phyloP scores from a whole-genome alignment of 1,284 basidiomycete species.

The Trichosporon asahii region DNA sequence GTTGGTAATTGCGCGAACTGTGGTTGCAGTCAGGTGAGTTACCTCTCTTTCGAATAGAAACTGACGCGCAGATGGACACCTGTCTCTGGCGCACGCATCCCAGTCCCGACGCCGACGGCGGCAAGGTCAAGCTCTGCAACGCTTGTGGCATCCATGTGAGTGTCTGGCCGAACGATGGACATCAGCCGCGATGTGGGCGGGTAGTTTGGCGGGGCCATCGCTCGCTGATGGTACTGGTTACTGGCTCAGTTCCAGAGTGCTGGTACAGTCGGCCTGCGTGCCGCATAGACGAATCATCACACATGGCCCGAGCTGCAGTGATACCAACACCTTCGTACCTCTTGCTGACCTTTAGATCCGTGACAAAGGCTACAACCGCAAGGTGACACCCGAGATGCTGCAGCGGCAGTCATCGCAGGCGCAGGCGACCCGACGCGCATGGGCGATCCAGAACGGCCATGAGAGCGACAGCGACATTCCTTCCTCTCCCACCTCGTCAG shows the following conservation, averaged over 20 bases:
- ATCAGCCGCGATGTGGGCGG: not conserved
- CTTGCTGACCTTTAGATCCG: not conserved
- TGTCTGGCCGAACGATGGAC: not conserved
- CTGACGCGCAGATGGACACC: slow-evolving; percentile 13
- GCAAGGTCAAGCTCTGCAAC: slow-evolving; percentile 10
- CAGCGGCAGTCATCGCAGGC: not conserved
- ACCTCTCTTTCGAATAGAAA: not conserved
- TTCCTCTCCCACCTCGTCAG: not conserved
- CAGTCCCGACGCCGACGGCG: not conserved
- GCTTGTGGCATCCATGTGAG: slow-evolving; percentile 5
- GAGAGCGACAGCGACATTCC: not conserved
- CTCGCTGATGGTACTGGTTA: not conserved
- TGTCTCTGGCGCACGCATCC: slow-evolving; percentile 15
- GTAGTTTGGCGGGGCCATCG: not conserved
- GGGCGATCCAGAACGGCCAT: not conserved
- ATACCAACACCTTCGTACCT: not conserved
- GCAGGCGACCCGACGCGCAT: not conserved
- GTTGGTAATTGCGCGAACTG: slow-evolving; percentile 19
- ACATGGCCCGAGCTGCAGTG: not conserved
- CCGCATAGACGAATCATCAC: not conserved
- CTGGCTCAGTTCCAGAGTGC: not conserved
- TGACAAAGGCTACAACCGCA: slow-evolving; percentile 5
- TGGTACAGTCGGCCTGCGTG: not conserved
- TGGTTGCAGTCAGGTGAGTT: slow-evolving; percentile 17
- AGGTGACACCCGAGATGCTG: not conserved